phyloP scores from a whole-genome alignment of 2,329 filamentous ascomycete genomes.

The Alternaria ethzedia region DNA sequence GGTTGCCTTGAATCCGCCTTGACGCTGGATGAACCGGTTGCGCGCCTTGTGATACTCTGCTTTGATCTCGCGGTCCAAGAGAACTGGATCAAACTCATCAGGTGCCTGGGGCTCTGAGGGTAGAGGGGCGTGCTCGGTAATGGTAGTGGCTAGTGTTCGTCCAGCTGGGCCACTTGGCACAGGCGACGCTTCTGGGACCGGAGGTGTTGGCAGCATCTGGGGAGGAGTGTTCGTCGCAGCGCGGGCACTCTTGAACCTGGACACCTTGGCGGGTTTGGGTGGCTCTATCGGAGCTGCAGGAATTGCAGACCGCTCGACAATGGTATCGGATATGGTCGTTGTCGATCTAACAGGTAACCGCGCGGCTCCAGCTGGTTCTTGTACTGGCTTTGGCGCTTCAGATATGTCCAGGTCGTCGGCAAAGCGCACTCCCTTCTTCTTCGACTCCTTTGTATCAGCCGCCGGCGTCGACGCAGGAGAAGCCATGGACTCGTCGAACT shows the following conservation, averaged over 20 bases:
- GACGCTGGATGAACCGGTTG: constrained; percentile 80
- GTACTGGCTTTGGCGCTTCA: constrained; percentile 41
- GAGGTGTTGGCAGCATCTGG: constrained; percentile 28
- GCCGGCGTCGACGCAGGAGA: not conserved
- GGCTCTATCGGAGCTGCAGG: constrained; percentile 18
- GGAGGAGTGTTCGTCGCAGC: constrained; percentile 24
- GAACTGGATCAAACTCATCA: constrained; percentile 68
- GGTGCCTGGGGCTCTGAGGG: constrained; percentile 48
- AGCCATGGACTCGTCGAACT: constrained; percentile 37
- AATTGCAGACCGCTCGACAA: constrained; percentile 40
- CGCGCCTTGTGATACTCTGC: constrained; percentile 83
- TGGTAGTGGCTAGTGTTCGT: constrained; percentile 63
- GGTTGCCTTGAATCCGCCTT: constrained; percentile 77
- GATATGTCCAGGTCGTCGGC: constrained; percentile 76
- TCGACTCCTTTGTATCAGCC: constrained; percentile 11
- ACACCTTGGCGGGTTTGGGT: constrained; percentile 44
- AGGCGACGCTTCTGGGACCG: constrained; percentile 33
- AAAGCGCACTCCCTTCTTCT: constrained; percentile 79
- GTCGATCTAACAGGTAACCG: constrained; percentile 7
- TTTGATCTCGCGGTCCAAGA: constrained; percentile 78
- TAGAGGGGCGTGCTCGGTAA: constrained; percentile 59
- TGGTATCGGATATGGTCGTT: constrained; percentile 42
- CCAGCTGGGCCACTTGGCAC: constrained; percentile 51
- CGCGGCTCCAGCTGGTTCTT: constrained; percentile 20
- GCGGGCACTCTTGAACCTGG: constrained; percentile 50